phyloP scores from a whole-genome alignment of 2,329 filamentous ascomycete genomes.

The Juglanconis oblonga region DNA sequence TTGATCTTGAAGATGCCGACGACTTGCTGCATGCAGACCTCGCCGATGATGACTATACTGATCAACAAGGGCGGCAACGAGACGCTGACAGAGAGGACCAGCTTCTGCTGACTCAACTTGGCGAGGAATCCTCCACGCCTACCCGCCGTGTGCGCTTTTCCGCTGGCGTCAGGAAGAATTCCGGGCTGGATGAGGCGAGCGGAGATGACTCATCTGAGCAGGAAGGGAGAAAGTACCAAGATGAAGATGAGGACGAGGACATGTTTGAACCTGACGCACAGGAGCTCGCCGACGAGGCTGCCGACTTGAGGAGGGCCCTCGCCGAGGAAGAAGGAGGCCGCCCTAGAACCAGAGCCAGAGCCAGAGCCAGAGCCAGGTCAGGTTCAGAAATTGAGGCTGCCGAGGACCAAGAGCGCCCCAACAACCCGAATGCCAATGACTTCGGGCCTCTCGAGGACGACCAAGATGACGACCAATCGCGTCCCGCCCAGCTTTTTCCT shows the following conservation, averaged over 20 bases:
- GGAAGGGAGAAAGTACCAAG: conserved; percentile 25
- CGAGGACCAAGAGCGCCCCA: neutral
- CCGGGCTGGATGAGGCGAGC: conserved; percentile 14
- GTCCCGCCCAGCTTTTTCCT: neutral
- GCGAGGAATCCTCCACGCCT: neutral
- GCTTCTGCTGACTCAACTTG: conserved; percentile 14
- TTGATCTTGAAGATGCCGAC: conserved; percentile 39
- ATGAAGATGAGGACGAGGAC: conserved; percentile 21
- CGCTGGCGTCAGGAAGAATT: neutral
- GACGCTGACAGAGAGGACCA: conserved; percentile 22
- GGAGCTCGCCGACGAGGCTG: conserved; percentile 36
- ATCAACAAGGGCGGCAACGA: conserved; percentile 18
- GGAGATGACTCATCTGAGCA: neutral
- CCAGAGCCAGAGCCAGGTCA: neutral
- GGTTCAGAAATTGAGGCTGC: neutral
- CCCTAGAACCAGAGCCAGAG: neutral
- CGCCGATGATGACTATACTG: conserved; percentile 26
- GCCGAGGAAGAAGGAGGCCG: conserved; percentile 23
- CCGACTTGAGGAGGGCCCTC: conserved; percentile 6
- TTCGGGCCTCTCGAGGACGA: neutral
- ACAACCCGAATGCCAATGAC: conserved; percentile 21
- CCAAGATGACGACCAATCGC: neutral
- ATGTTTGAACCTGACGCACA: conserved; percentile 16
- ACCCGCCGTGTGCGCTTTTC: conserved; percentile 15
- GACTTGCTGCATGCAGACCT: conserved; percentile 34